Evolutionary conservation across 768 basidiomycete genomes (phyloP).

Genomic region (Suillus sp.): DNA sequence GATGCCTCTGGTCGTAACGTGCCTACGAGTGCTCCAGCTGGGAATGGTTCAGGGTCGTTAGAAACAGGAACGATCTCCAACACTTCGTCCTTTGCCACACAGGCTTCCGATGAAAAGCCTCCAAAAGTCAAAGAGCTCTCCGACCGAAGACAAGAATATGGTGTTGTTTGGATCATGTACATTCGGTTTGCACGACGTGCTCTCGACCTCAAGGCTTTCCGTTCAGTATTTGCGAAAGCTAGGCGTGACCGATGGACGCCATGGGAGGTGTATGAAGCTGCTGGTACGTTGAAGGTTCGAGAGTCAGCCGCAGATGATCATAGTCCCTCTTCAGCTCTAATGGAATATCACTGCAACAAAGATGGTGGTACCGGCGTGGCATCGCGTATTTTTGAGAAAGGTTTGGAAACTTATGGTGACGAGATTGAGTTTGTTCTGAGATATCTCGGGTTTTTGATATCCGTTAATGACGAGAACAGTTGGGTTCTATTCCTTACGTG

Average conservation of each 20-base stretch:
- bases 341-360: constrained; percentile 92
- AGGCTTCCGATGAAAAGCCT: constrained; percentile 54
- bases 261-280: constrained; percentile 94
- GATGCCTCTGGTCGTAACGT: constrained; percentile 33
- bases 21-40: constrained; percentile 26
- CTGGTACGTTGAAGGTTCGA: constrained; percentile 51
- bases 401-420: constrained; percentile 78
- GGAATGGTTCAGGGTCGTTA: constrained; percentile 19
- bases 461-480: constrained; percentile 96
- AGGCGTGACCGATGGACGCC: constrained; percentile 73
- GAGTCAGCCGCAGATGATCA: constrained; percentile 12
- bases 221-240: constrained; percentile 79
- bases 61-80: constrained; percentile 39
- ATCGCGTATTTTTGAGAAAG: constrained; percentile 91
- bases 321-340: constrained; percentile 60
- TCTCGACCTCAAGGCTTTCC: constrained; percentile 80
- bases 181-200: constrained; percentile 91
- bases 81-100: constrained; percentile 52
- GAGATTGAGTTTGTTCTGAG: constrained; percentile 85
- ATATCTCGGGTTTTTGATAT: constrained; percentile 91
- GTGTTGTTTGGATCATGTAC: constrained; percentile 84
- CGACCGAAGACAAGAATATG: constrained; percentile 65
- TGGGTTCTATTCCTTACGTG: constrained; percentile 32
- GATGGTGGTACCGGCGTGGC: constrained; percentile 74
- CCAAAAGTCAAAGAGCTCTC: constrained; percentile 56